Evolutionary conservation across 129 eudicot genomes (phyloP).

Genomic region (Flaveria brownii): DNA sequence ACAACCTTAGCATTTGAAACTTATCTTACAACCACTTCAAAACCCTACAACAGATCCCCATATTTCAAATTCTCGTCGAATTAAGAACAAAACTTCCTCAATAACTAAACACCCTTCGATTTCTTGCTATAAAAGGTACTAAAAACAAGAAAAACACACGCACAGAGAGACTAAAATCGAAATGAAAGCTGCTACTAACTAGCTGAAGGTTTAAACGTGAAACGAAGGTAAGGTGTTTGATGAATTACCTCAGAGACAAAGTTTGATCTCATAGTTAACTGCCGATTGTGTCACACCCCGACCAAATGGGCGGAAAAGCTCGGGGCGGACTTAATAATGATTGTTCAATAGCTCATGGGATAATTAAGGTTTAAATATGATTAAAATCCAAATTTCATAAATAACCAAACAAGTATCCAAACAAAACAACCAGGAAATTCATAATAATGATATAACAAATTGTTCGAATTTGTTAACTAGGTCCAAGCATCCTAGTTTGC

Average conservation of each 20-base stretch:
- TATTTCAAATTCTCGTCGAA: not conserved
- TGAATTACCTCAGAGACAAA: constrained; percentile 70
- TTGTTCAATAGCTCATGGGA: too few relatives aligned
- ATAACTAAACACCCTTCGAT: not conserved
- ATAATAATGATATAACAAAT: too few relatives aligned
- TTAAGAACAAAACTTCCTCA: not conserved
- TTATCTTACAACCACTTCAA: constrained; percentile 17
- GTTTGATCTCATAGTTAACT: constrained; percentile 69
- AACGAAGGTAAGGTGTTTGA: constrained; percentile 21
- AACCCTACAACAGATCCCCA: constrained; percentile 29
- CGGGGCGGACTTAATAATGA: too few relatives aligned
- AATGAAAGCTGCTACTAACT: not conserved
- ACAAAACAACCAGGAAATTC: too few relatives aligned
- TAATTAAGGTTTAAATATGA: too few relatives aligned
- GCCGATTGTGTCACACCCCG: too few relatives aligned
- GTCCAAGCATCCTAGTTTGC: too few relatives aligned
- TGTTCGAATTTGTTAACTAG: too few relatives aligned
- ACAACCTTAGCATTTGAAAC: constrained; percentile 22
- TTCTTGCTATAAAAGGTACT: not conserved
- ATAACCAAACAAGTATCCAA: too few relatives aligned
- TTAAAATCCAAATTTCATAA: too few relatives aligned
- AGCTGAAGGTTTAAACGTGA: constrained; percentile 4
- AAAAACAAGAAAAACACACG: constrained; percentile 14
- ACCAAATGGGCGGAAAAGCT: too few relatives aligned
- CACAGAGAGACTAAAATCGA: not conserved